A percentile compares a stretch with the other conserved stretches of the same genome.
Conservation (phyloP, 139 green algal species). For the Desmodesmus armatus region DNA sequence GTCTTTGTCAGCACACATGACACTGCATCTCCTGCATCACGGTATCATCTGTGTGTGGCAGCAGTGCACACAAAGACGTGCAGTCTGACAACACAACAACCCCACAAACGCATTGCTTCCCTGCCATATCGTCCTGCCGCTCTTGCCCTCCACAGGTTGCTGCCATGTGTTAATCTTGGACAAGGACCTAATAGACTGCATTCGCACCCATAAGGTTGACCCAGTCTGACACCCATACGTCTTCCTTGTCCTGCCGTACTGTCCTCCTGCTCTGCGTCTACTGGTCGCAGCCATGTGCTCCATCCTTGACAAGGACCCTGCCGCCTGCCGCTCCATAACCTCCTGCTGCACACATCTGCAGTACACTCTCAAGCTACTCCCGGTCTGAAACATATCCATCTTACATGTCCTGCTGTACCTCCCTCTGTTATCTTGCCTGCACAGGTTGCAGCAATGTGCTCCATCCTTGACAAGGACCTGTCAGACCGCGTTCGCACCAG, state of each 20-base stretch:
- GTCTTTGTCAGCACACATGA: no score
- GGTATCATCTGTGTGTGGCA: no score
- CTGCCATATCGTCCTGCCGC: not conserved
- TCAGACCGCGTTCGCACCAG: conserved; percentile 77
- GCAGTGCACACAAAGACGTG: no score
- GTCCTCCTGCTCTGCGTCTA: not conserved
- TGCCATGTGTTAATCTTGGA: conserved; percentile 50
- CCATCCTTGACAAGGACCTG: conserved; percentile 90
- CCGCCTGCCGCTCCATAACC: not conserved
- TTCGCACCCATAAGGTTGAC: no score
- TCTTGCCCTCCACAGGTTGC: conserved; percentile 69
- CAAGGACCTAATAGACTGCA: no score
- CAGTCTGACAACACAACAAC: no score
- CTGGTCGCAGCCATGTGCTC: conserved; percentile 77
- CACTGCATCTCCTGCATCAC: no score
- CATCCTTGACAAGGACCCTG: no score
- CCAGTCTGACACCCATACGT: not conserved
- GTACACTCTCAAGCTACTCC: no score
- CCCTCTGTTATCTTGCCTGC: not conserved
- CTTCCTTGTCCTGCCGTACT: not conserved
- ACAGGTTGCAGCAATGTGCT: conserved; percentile 78
- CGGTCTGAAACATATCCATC: not conserved
- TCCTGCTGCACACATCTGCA: no score
- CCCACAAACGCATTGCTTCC: not conserved
- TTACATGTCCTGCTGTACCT: not conserved